A percentile compares a stretch with the other conserved stretches of the same genome.
Evolutionary conservation across 257 asterid genomes (phyloP).

Genomic region (Ocimum tenuiflorum): DNA sequence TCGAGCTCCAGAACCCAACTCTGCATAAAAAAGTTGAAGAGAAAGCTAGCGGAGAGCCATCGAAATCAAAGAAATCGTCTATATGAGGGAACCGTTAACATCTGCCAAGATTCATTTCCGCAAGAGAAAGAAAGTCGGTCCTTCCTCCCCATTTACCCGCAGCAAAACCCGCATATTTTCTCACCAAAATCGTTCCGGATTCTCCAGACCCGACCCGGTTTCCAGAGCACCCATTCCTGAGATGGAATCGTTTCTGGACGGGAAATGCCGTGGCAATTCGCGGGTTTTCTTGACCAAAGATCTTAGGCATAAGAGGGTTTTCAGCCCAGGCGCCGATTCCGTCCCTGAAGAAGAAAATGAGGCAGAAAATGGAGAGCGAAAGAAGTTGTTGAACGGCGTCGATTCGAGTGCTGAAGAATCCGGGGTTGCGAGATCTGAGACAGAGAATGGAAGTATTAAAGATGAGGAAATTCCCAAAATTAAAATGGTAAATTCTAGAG

Average conservation of each 20-base stretch:
- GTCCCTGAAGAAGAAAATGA: slow-evolving; percentile 3
- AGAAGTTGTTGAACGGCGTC: slow-evolving; percentile 14
- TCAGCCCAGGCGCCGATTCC: slow-evolving; percentile 30
- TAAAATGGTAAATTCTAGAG: slow-evolving; percentile 36
- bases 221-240: slow-evolving; percentile 10
- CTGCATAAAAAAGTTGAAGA: not conserved
- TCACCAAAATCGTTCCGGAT: slow-evolving; percentile 37
- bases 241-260: not conserved
- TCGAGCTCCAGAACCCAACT: not conserved
- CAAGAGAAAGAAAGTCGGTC: slow-evolving; percentile 26
- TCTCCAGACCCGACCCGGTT: slow-evolving; percentile 19
- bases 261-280: slow-evolving; percentile 9
- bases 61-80: not conserved
- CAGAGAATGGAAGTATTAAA: slow-evolving; percentile 12
- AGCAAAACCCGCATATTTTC: slow-evolving; percentile 35
- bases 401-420: slow-evolving; percentile 9
- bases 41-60: not conserved
- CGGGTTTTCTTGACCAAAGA: slow-evolving; percentile 33
- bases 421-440: not conserved
- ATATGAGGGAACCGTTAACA: slow-evolving; percentile 29
- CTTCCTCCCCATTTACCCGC: slow-evolving; percentile 31
- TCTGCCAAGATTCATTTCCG: not conserved
- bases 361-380: slow-evolving; percentile 3
- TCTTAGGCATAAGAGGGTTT: slow-evolving; percentile 46
- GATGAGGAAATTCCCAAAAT: slow-evolving; percentile 2